These are phyloP conservation scores for Neopestalotiopsis rosae DNA, from an alignment of 2,329 filamentous ascomycete species.

Conservation along the genomic window DNA sequence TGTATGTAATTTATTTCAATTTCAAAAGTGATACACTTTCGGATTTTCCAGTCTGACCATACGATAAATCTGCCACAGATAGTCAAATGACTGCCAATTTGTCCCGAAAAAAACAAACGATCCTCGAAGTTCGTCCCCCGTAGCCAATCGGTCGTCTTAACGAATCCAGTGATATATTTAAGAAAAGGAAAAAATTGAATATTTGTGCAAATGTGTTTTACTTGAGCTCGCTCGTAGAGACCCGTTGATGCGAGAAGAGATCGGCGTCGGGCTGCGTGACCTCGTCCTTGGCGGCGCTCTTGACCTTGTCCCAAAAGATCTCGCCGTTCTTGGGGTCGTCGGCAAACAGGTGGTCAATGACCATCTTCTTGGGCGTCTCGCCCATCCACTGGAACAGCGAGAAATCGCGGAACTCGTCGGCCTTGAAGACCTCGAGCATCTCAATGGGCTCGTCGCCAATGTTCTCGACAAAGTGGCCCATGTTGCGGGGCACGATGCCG, in stretches of 20 bases:
- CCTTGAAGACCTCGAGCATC: slow-evolving; percentile 77
- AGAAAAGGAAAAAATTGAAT: neutral
- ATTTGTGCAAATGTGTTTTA: neutral
- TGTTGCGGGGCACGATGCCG: slow-evolving; percentile 77
- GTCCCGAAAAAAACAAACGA: neutral
- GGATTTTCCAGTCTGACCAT: no score
- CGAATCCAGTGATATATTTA: neutral
- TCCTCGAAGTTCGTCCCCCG: neutral
- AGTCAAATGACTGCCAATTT: no score
- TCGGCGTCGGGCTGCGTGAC: slow-evolving; percentile 43
- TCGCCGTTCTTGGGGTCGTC: slow-evolving; percentile 65
- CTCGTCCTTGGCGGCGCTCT: slow-evolving; percentile 65
- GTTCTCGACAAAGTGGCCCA: slow-evolving; percentile 84
- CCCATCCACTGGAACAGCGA: slow-evolving; percentile 78
- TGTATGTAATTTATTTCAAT: no score
- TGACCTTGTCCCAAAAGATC: slow-evolving; percentile 66
- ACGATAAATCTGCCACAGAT: no score
- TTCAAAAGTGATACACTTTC: no score
- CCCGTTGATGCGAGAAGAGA: slow-evolving; percentile 2
- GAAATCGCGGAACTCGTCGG: slow-evolving; percentile 75
- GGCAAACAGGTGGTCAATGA: slow-evolving; percentile 70
- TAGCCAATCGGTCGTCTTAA: no score
- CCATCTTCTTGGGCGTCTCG: slow-evolving; percentile 70
- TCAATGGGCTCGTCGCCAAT: slow-evolving; percentile 77
- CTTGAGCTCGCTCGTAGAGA: slow-evolving; percentile 9